Evolutionary conservation across 2,329 filamentous ascomycete species (phyloP), one percentile per base, ranked within the genome.

Genomic region (Penicillium verrucosum): DNA sequence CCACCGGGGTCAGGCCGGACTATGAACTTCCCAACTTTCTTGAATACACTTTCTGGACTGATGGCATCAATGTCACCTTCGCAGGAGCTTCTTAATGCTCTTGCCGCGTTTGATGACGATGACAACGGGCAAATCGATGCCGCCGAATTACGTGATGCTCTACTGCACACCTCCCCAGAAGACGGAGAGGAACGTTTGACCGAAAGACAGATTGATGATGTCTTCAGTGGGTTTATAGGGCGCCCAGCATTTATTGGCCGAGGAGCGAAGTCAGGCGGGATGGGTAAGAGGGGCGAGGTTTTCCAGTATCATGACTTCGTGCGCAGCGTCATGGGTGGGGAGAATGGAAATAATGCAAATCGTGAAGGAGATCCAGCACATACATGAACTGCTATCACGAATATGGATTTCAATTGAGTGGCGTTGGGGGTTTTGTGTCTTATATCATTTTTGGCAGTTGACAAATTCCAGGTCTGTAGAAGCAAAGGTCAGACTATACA

Each of bases 281-380:
- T 66, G 49, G 68, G 70, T 7, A 88, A 87, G 69, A 82, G 89
- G 60, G 90, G 90, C 0, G 93, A 97, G 58, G 92, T 97, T 0
- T 97, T 99, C 75, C 85, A 87, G 68, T 99, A 97, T 71, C 86
- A 90, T 60, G 94, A 99, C 57, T 97, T 97, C 76, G 90, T 97
- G 61, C 83, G 81, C 60, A 87, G 83, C 27, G 78, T 89, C 48
- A 80, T 83, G 65, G 86, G 86, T 2, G 80, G 82, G 8, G 70
- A 72, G 37, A 71, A 68, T 53, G 70, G 60, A 16, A 66, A 65
- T 50, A 69, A 66, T 56, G 60, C 57, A 49, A 61, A 59, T 36
- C 62, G 56, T 7, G 66, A 68, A 45, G 54, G 58, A 25, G 52
- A 56, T 5, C 23, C 44, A 41, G 48, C 57, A 43, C 60, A 56